A percentile compares a stretch with the other conserved stretches of the same genome.
Conservation (phyloP, 495 filamentous ascomycete genomes). For the Aspergillus nanangensis region DNA sequence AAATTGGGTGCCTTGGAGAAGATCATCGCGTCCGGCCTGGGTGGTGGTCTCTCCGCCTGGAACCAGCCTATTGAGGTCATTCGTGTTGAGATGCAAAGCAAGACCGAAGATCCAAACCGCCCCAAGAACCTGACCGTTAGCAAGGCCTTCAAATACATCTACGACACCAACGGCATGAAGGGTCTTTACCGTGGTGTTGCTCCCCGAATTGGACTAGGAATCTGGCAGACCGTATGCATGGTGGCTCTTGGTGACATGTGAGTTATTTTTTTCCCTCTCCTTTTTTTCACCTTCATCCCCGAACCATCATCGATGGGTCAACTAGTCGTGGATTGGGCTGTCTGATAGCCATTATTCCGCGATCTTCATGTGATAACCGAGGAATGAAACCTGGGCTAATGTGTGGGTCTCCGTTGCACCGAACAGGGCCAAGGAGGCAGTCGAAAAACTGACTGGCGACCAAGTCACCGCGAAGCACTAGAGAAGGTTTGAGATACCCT, state of each 20-base stretch:
- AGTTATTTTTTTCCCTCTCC: slow-evolving; percentile 34
- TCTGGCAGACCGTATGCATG: slow-evolving; percentile 99
- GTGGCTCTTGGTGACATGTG: slow-evolving; percentile 98
- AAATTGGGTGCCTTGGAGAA: slow-evolving; percentile 80
- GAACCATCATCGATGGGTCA: background rate
- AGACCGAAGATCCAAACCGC: slow-evolving; percentile 93
- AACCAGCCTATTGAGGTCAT: slow-evolving; percentile 99
- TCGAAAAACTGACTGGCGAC: slow-evolving; percentile 95
- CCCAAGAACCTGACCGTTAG: slow-evolving; percentile 98
- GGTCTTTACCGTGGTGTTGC: slow-evolving; percentile 95
- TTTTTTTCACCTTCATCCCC: background rate
- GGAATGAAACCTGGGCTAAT: slow-evolving; percentile 30
- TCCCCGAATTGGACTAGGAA: slow-evolving; percentile 86
- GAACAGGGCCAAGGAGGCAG: slow-evolving; percentile 88
- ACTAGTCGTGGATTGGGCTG: background rate
- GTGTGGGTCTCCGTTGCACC: slow-evolving; percentile 22
- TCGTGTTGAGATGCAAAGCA: slow-evolving; percentile 99
- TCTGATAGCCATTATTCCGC: slow-evolving; percentile 5
- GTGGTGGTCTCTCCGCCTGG: slow-evolving; percentile 94
- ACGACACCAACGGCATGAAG: slow-evolving; percentile 79
- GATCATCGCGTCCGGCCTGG: slow-evolving; percentile 79
- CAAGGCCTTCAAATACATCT: slow-evolving; percentile 91
- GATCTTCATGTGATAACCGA: slow-evolving; percentile 25
- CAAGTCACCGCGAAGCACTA: slow-evolving; percentile 96
- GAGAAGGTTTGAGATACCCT: slow-evolving; percentile 51